Percentiles rank a stretch among this genome's conserved stretches.
These are phyloP conservation scores for Amylostereum chailletii DNA, from an alignment of 1,284 basidiomycete species.

Conservation along the genomic window DNA sequence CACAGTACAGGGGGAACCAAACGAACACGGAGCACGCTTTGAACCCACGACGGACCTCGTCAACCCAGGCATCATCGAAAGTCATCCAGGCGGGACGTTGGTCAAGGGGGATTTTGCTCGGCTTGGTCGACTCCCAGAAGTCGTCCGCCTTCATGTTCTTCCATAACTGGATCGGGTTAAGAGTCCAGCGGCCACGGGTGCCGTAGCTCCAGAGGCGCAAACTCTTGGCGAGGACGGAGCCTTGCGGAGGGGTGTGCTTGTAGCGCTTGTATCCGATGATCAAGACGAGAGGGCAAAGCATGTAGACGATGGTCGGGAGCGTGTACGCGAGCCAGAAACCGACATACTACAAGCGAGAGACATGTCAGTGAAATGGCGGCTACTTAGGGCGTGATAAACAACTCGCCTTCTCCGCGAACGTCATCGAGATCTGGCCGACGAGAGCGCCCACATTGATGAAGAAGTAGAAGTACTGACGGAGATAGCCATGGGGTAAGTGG, in stretches of 20 bases:
- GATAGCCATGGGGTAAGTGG: background rate
- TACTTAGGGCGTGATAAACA: background rate
- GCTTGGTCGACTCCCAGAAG: conserved; percentile 80
- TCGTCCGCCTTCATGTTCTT: conserved; percentile 45
- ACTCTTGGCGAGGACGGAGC: conserved; percentile 61
- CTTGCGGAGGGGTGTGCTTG: conserved; percentile 58
- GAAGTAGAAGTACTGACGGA: conserved; percentile 60
- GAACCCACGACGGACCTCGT: conserved; percentile 75
- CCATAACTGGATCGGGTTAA: conserved; percentile 42
- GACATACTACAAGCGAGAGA: conserved; percentile 35
- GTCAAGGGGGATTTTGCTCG: conserved; percentile 36
- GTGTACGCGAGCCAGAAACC: conserved; percentile 68
- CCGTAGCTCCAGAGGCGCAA: conserved; percentile 44
- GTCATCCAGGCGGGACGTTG: conserved; percentile 59
- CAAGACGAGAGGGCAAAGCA: conserved; percentile 67
- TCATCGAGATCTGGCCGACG: conserved; percentile 62
- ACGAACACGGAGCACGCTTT: conserved; percentile 81
- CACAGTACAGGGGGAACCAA: conserved; percentile 70
- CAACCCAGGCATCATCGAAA: conserved; percentile 74
- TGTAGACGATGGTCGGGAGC: conserved; percentile 61
- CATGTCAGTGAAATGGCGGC: conserved; percentile 3
- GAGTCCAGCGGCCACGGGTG: conserved; percentile 45
- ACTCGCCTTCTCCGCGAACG: conserved; percentile 63
- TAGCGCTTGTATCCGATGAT: conserved; percentile 61
- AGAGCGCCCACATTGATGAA: conserved; percentile 76